phyloP scores from a whole-genome alignment of 768 basidiomycete species.

The Terana coerulea region DNA sequence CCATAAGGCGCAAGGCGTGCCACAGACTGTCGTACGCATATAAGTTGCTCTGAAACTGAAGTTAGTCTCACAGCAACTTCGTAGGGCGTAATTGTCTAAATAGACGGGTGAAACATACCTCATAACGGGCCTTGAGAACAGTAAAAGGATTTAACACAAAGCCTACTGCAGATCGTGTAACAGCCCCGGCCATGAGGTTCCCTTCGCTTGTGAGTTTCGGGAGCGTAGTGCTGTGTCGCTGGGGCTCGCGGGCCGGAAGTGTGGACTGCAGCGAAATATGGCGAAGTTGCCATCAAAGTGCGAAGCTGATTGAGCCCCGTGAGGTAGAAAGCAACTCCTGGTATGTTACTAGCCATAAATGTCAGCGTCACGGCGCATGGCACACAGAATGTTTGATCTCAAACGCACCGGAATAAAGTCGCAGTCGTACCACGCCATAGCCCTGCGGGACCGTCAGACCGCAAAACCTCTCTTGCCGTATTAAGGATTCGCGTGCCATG shows the following conservation, averaged over 20 bases:
- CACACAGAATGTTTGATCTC: not conserved
- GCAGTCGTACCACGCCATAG: slow-evolving; percentile 89
- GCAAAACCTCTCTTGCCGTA: slow-evolving; percentile 55
- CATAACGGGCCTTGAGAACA: slow-evolving; percentile 87
- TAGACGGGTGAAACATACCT: slow-evolving; percentile 57
- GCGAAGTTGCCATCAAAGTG: slow-evolving; percentile 65
- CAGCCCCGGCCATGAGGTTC: slow-evolving; percentile 84
- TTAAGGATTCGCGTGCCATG: slow-evolving; percentile 35
- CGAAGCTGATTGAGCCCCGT: slow-evolving; percentile 81
- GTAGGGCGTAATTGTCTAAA: not conserved
- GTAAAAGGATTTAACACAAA: slow-evolving; percentile 87
- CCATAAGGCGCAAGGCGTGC: slow-evolving; percentile 54
- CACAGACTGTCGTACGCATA: slow-evolving; percentile 65
- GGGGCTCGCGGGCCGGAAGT: slow-evolving; percentile 7
- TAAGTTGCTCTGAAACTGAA: slow-evolving; percentile 82
- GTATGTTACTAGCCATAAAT: slow-evolving; percentile 80
- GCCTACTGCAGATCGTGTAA: slow-evolving; percentile 75
- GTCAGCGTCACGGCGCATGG: not conserved
- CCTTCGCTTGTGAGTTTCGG: slow-evolving; percentile 72
- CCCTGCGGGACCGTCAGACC: slow-evolving; percentile 59
- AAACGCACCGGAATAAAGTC: slow-evolving; percentile 67
- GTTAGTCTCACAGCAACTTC: not conserved
- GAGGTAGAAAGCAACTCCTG: slow-evolving; percentile 91
- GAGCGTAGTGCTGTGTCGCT: slow-evolving; percentile 46
- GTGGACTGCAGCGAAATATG: slow-evolving; percentile 52